Evolutionary conservation across 257 asterid species (phyloP).

Genomic region (Fraxinus pennsylvanica): DNA sequence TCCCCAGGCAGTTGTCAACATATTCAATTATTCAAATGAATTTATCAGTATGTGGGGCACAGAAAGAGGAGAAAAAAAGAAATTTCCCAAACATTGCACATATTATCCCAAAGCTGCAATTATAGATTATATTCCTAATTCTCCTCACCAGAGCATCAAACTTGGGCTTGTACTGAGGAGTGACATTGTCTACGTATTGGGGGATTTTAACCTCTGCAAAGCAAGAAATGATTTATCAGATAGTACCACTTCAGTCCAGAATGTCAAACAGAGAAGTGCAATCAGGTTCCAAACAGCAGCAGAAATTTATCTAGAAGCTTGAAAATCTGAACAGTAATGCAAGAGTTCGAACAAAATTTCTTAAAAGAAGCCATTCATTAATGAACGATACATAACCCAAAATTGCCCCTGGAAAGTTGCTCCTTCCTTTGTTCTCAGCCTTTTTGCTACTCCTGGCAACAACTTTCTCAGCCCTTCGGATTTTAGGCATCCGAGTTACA

Average conservation of each 20-base stretch:
- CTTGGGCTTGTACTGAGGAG: slow-evolving; percentile 85
- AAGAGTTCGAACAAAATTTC: slow-evolving; percentile 4
- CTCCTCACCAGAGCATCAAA: slow-evolving; percentile 80
- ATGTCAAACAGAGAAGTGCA: slow-evolving; percentile 1
- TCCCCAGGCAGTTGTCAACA: neutral
- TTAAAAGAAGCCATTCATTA: neutral
- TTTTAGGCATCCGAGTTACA: neutral
- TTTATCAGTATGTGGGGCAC: neutral
- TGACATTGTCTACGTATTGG: slow-evolving; percentile 75
- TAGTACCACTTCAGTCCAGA: slow-evolving; percentile 6
- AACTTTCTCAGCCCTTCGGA: neutral
- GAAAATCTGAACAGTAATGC: neutral
- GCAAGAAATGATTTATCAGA: slow-evolving; percentile 25
- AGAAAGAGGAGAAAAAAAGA: neutral
- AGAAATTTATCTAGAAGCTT: slow-evolving; percentile 1
- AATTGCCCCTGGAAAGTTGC: neutral
- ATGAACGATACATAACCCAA: neutral
- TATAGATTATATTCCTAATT: slow-evolving; percentile 8
- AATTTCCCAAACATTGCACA: neutral
- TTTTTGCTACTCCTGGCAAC: neutral
- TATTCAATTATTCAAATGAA: neutral
- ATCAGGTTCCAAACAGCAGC: neutral
- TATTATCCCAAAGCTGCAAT: neutral
- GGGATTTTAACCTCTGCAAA: slow-evolving; percentile 74
- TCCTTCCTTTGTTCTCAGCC: neutral